A percentile compares a stretch with the other conserved stretches of the same genome.
Evolutionary conservation across 2,329 filamentous ascomycete genomes (phyloP).

Genomic region (Didymella sp.): DNA sequence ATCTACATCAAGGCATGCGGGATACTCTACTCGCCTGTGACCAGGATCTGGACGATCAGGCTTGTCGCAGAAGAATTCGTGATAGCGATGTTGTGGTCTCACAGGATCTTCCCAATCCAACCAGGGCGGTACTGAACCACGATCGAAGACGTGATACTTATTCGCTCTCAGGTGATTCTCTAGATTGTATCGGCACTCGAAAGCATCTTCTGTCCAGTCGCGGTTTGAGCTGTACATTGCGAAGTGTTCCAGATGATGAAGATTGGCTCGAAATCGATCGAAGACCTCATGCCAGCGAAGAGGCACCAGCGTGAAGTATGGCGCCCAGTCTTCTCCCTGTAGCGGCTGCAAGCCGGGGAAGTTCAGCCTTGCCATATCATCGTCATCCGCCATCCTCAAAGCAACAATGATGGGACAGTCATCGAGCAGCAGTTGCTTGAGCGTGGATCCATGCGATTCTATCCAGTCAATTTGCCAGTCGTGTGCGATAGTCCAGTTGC

Average conservation of each 20-base stretch:
- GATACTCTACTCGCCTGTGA: background rate
- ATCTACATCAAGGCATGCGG: background rate
- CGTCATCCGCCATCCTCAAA: constrained; percentile 4
- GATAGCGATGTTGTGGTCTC: background rate
- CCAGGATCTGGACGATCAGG: background rate
- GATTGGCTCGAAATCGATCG: background rate
- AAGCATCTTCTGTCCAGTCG: background rate
- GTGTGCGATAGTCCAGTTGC: constrained; percentile 53
- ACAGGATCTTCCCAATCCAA: background rate
- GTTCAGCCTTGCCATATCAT: background rate
- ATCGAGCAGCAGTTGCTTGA: constrained; percentile 54
- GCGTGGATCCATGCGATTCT: constrained; percentile 46
- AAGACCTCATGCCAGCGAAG: background rate
- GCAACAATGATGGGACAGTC: constrained; percentile 49
- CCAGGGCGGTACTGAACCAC: background rate
- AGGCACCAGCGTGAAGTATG: background rate
- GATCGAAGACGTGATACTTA: background rate
- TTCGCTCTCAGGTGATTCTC: background rate
- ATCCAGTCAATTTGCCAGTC: constrained; percentile 59
- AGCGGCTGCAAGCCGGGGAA: background rate
- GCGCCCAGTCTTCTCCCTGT: background rate
- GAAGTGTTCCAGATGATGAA: background rate
- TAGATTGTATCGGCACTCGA: background rate
- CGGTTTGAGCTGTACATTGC: background rate
- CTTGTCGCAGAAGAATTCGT: background rate